Evolutionary conservation across 805 yeast species (phyloP), one percentile per base, ranked within the genome.

Genomic region (Starmerella tilneyi): DNA sequence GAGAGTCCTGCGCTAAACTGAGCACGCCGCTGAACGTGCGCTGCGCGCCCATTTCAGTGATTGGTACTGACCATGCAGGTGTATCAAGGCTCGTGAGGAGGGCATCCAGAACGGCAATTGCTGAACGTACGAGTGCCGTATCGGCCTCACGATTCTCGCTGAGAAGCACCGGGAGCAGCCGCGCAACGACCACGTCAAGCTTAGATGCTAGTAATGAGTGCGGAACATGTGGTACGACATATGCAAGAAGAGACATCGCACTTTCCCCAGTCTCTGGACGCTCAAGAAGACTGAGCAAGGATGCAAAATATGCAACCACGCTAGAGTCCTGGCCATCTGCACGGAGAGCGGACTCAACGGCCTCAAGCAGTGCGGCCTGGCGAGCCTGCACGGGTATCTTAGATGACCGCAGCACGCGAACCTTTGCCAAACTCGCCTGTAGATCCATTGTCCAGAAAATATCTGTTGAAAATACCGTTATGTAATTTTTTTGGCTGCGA

Each of bases 261-360:
- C 88, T 70, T 2, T 83, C 71, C 2, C 94, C 94, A 44, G 89
- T 69, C 22, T 69, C 73, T 21, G 86, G 72, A 61, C 85, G 94
- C 48, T 84, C 94, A 47, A 92, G 67, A 22, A 92, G 66, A 1
- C 95, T 74, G 50, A 89, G 65, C 52, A 89, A 80, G 0, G 96
- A 83, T 15, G 88, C 78, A 56, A 86, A 79, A 63, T 92, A 92
- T 3, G 53, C 53, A 2, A 53, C 49, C 0, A 94, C 79, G 22
- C 84, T 80, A 22, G 95, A 79, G 38, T 72, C 71, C 35, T 71
- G 69, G 42, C 58, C 58, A 54, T 80, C 83, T 52, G 78, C 85
- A 35, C 72, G 70, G 35, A 92, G 72, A 55, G 84, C 84, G 55
- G 84, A 95, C 61, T 92, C 99, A 40, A 92, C 88, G 3, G 96